Evolutionary conservation across 345 rosid species (phyloP), one percentile per base, ranked within the genome.

Genomic region (Camelina neglecta): DNA sequence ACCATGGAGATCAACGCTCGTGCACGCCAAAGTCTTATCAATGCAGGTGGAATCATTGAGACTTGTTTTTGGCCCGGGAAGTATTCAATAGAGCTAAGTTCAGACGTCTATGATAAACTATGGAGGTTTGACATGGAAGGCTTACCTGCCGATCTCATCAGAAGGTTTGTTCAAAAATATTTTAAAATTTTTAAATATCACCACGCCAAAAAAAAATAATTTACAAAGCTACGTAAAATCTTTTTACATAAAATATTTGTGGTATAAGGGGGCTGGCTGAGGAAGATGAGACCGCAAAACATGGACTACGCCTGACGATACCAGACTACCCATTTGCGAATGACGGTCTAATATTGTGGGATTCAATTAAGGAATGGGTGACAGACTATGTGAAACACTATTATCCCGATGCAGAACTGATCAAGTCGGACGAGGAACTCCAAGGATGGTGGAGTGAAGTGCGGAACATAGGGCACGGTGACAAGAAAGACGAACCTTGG

Each of bases 1-100:
- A 89, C 97, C 16, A 85, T 92, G 85, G 88, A 86, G 80, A 87
- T 89, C 72, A 92, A 92, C 73, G 87, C 90, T 7, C 78, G 89
- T 23, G 96, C 97, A 60, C 82, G 96, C 38, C 75, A 78, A 78
- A 71, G 76, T 67, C 85, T 89, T 2, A 29, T 87, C 71, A 88
- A 80, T 60, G 90, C 83, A 1, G 87, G 51, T 8, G 96, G 97
- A 1, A 67, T 87, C 63, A 88, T 92, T 24, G 97, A 92, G 81
- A 60, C 65, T n/a, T 10, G 81, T 11, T 92, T 90, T 62, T 75
- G 90, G 38, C 92, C 89, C 0, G 84, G 85, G 2, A 90, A 84
- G 67, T 87, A 86, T 58, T 73, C 85, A 6, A 3, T 82, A 18
- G 89, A 88, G 83, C 68, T 88, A 31, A 75, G 92, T 74, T 85